Evolutionary conservation across 2,329 filamentous ascomycete species (phyloP), one percentile per base, ranked within the genome.

Genomic region (Fusarium kyushuense): DNA sequence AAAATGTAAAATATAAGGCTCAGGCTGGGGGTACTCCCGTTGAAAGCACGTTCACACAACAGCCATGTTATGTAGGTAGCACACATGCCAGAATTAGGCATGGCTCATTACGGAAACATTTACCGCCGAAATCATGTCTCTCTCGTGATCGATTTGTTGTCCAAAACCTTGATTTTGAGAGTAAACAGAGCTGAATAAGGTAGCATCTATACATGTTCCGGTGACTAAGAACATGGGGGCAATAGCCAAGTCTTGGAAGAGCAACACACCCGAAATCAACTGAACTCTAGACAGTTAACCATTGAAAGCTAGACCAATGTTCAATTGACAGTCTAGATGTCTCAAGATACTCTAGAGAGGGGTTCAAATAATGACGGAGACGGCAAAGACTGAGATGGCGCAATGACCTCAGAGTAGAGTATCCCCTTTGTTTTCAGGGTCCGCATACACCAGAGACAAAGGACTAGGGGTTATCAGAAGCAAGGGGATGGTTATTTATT

Each of bases 201-300:
- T 32, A 23, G 51, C 42, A 40, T 60, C 29, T 33, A 21, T 21
- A 42, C 40, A 42, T 35, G 9, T 32, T 48, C 30, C 33, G 30
- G 45, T 61, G 23, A 23, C 16, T 63, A 62, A 62, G 57, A 55
- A 35, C 48, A 62, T 56, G 59, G 59, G 49, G 35, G 32, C 13
- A 27, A 65, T 41, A 57, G 43, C 42, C 35, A 30, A 30, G 56
- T 40, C 45, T 55, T 40, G 21, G 25, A 54, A 63, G 29, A 38
- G 45, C 29, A 63, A 54, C 41, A 65, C 11, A 51, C 16, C 46
- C 54, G 51, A 59, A 52, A 35, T 27, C 36, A 57, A 70, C 54
- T 68, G 57, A 54, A 58, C 36, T 58, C 67, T 70, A 63, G 53
- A 43, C 59, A 58, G 17, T 25, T 27, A 13, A 51, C 45, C 25